These are phyloP conservation scores for Colletotrichum scovillei DNA, from an alignment of 2,329 filamentous ascomycete species.

Conservation along the genomic window DNA sequence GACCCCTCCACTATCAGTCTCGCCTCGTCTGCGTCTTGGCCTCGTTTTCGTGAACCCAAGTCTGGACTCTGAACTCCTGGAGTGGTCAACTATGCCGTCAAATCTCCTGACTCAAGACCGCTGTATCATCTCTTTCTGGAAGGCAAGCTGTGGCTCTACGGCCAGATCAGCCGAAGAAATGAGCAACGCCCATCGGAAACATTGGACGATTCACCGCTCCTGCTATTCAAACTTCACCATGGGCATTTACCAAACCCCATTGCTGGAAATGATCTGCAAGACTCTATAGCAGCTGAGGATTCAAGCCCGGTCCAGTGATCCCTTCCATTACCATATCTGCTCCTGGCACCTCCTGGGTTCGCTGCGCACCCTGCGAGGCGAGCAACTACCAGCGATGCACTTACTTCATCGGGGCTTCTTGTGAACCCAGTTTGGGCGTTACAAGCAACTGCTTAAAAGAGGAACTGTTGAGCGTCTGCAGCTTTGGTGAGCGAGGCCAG, in stretches of 20 bases:
- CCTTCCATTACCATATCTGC: neutral
- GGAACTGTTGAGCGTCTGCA: neutral
- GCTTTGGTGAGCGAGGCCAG: neutral
- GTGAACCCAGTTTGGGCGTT: neutral
- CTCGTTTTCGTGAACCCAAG: conserved; percentile 11
- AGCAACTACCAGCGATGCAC: neutral
- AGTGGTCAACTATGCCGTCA: neutral
- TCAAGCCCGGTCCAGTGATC: neutral
- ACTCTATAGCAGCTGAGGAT: neutral
- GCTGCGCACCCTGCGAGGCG: neutral
- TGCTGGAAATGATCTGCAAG: conserved; percentile 7
- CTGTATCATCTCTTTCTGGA: neutral
- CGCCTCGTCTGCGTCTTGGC: conserved; percentile 1
- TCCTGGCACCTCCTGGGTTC: neutral
- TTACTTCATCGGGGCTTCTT: neutral
- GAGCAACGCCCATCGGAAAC: conserved; percentile 4
- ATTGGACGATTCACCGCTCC: neutral
- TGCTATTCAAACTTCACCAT: neutral
- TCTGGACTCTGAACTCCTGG: neutral
- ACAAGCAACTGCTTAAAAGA: neutral
- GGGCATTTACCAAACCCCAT: neutral
- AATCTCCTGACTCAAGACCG: conserved; percentile 13
- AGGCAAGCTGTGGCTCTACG: neutral
- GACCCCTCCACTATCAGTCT: neutral
- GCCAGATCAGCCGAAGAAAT: neutral